Percentiles rank a stretch among this genome's conserved stretches.
phyloP scores from a whole-genome alignment of 2,329 filamentous ascomycete species.

The Truncatella angustata region DNA sequence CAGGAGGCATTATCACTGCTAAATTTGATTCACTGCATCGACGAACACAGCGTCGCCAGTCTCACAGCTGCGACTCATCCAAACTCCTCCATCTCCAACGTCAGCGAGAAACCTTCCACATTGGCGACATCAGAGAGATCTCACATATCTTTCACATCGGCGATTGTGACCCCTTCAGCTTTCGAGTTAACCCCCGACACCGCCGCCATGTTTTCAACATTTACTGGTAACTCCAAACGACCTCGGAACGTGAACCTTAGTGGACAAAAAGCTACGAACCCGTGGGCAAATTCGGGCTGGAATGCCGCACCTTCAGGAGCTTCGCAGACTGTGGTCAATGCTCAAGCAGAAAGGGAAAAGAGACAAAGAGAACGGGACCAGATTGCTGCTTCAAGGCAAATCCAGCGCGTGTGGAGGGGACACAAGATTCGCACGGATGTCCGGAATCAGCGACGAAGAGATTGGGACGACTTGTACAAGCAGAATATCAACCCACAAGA shows the following conservation, averaged over 20 bases:
- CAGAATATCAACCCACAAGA: slow-evolving; percentile 18
- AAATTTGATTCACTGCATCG: too few relatives aligned
- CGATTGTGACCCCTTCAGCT: too few relatives aligned
- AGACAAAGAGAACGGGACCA: slow-evolving; percentile 79
- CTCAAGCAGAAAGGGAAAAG: slow-evolving; percentile 79
- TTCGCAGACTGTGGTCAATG: slow-evolving; percentile 77
- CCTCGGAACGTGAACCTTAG: slow-evolving; percentile 93
- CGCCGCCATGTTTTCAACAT: slow-evolving; percentile 77
- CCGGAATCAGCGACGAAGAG: slow-evolving; percentile 53
- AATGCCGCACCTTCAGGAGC: slow-evolving; percentile 58
- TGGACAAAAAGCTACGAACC: slow-evolving; percentile 71
- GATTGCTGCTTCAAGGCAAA: slow-evolving; percentile 67
- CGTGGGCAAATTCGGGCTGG: slow-evolving; percentile 67
- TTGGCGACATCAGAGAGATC: too few relatives aligned
- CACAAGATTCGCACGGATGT: slow-evolving; percentile 61
- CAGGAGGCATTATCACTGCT: too few relatives aligned
- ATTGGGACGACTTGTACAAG: slow-evolving; percentile 62
- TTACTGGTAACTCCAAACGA: slow-evolving; percentile 82
- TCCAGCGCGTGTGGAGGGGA: slow-evolving; percentile 84
- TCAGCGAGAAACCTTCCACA: too few relatives aligned
- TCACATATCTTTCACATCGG: too few relatives aligned
- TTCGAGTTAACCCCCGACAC: not conserved
- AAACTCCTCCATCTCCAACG: too few relatives aligned
- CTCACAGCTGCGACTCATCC: too few relatives aligned
- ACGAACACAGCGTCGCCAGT: too few relatives aligned